Conservation (phyloP, 2,329 filamentous ascomycete species). For the Sphaerulina populicola region DNA sequence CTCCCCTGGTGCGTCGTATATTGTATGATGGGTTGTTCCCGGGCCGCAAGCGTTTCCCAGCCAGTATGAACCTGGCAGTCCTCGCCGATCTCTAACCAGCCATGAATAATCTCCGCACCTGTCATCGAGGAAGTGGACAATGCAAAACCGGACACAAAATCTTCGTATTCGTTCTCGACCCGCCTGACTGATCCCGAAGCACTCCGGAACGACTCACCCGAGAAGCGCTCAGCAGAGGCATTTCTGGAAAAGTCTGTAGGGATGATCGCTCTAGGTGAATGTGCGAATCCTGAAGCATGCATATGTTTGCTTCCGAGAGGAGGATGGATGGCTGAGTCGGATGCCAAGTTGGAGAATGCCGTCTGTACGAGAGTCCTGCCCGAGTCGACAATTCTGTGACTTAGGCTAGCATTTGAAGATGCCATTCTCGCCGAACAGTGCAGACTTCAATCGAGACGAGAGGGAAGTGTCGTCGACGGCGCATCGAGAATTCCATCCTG, state of each 20-base stretch:
- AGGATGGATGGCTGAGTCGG: conserved; percentile 6
- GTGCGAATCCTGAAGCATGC: background rate
- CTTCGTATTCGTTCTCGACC: conserved; percentile 9
- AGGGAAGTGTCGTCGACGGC: too few relatives aligned
- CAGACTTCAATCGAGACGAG: background rate
- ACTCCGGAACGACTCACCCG: background rate
- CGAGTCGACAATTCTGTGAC: conserved; percentile 12
- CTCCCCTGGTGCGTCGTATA: background rate
- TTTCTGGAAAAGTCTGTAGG: conserved; percentile 2
- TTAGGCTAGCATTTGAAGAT: conserved; percentile 1
- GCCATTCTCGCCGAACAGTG: background rate
- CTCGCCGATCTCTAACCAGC: background rate
- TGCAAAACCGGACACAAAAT: background rate
- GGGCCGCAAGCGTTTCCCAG: background rate
- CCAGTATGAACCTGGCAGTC: background rate
- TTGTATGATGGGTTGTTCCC: background rate
- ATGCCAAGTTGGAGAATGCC: conserved; percentile 14
- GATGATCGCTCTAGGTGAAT: background rate
- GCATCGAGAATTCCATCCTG: too few relatives aligned
- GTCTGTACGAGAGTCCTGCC: conserved; percentile 14
- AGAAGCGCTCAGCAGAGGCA: background rate
- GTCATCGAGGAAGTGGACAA: background rate
- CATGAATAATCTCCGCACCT: background rate
- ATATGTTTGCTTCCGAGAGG: conserved; percentile 7
- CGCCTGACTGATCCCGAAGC: background rate